These are phyloP conservation scores for Lanmaoa rubissima DNA, from an alignment of 768 basidiomycete genomes.

Conservation along the genomic window DNA sequence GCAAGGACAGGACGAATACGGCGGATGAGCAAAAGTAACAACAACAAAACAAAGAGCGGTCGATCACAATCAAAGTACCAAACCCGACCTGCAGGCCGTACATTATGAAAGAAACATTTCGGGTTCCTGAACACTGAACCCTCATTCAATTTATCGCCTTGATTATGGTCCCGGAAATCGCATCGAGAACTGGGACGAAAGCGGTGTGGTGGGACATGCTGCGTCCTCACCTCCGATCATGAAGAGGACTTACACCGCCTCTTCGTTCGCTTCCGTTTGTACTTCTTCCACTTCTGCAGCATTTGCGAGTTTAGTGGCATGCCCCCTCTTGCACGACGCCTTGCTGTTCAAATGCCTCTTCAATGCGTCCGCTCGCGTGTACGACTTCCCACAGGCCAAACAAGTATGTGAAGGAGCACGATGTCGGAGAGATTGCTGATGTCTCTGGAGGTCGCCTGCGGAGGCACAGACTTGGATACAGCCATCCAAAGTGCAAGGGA, in stretches of 20 bases:
- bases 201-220: conserved; percentile 14
- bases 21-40: neutral
- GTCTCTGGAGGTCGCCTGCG: conserved; percentile 27
- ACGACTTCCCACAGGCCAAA: conserved; percentile 25
- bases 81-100: conserved; percentile 10
- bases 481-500: conserved; percentile 22
- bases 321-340: conserved; percentile 26
- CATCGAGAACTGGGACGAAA: neutral
- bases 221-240: conserved; percentile 17
- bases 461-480: conserved; percentile 32
- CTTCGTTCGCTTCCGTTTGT: conserved; percentile 16
- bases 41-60: neutral
- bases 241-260: conserved; percentile 13
- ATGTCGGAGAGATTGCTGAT: conserved; percentile 32
- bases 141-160: neutral
- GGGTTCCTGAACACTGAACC: neutral
- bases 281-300: conserved; percentile 5
- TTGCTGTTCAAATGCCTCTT: conserved; percentile 34
- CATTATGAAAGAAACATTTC: neutral
- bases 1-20: neutral
- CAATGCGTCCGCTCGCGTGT: conserved; percentile 32
- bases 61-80: neutral
- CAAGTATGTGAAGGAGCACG: conserved; percentile 22
- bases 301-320: conserved; percentile 14
- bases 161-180: neutral